Conservation (phyloP, 2,329 filamentous ascomycete genomes). For the Lachnellula subtilissima region DNA sequence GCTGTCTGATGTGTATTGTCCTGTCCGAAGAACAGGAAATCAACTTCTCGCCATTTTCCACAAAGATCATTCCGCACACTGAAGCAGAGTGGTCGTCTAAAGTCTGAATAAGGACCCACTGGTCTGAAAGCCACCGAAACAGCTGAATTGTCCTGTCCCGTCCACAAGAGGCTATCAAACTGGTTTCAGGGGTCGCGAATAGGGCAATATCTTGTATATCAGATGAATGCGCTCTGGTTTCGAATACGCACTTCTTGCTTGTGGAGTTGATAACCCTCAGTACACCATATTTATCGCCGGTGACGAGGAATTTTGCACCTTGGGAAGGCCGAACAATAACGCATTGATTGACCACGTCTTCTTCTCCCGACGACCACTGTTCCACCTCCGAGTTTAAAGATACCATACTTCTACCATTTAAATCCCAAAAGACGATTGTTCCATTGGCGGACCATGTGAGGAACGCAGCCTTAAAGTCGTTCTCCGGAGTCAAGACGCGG, state of each 20-base stretch:
- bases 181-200: slow-evolving; percentile 54
- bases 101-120: slow-evolving; percentile 80
- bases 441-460: slow-evolving; percentile 86
- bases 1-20: slow-evolving; percentile 76
- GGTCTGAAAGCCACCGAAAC: slow-evolving; percentile 57
- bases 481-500: slow-evolving; percentile 55
- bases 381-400: slow-evolving; percentile 67
- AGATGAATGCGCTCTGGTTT: slow-evolving; percentile 79
- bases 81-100: slow-evolving; percentile 86
- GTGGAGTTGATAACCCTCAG: slow-evolving; percentile 62
- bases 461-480: slow-evolving; percentile 64
- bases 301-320: slow-evolving; percentile 63
- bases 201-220: slow-evolving; percentile 81
- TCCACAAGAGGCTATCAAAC: slow-evolving; percentile 75
- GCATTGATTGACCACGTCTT: slow-evolving; percentile 54
- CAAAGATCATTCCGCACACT: slow-evolving; percentile 73
- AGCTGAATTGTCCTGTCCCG: slow-evolving; percentile 90
- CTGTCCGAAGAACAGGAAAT: slow-evolving; percentile 87
- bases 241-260: slow-evolving; percentile 57
- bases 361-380: slow-evolving; percentile 46
- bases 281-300: slow-evolving; percentile 83
- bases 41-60: slow-evolving; percentile 60
- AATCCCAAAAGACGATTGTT: slow-evolving; percentile 75
- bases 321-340: slow-evolving; percentile 55
- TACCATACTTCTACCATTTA: slow-evolving; percentile 63